Conservation (phyloP, 768 basidiomycete genomes). For the Pseudohyphozyma bogoriensis region DNA sequence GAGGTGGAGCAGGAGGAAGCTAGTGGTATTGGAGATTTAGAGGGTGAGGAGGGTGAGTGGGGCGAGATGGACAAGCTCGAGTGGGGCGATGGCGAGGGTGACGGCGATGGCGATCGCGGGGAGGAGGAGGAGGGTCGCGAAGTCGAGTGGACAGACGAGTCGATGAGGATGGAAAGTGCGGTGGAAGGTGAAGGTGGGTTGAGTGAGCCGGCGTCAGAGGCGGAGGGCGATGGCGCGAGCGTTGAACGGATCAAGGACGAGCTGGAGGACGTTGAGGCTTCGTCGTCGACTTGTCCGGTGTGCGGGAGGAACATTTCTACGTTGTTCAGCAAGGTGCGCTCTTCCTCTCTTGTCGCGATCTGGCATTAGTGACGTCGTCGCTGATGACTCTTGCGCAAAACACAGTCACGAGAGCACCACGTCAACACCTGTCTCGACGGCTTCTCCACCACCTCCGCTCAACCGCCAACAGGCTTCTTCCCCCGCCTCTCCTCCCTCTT, state of each 20-base stretch:
- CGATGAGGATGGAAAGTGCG: background rate
- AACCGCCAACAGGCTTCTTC: background rate
- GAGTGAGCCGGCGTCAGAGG: background rate
- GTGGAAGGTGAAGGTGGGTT: background rate
- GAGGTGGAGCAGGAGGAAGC: too few relatives aligned
- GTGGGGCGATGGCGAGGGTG: background rate
- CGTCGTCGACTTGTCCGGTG: background rate
- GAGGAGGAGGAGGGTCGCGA: background rate
- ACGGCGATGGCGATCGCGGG: background rate
- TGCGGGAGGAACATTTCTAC: background rate
- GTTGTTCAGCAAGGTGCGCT: background rate
- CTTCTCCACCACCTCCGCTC: background rate
- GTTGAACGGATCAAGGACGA: slow-evolving; percentile 1
- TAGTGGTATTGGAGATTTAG: too few relatives aligned
- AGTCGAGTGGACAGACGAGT: background rate
- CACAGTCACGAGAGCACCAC: background rate
- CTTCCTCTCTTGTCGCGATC: background rate
- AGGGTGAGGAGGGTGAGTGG: too few relatives aligned
- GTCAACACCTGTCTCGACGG: slow-evolving; percentile 4
- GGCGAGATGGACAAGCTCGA: background rate
- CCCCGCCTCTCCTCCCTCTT: slow-evolving; percentile 17
- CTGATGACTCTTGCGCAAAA: background rate
- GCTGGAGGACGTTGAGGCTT: background rate
- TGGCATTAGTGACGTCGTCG: background rate
- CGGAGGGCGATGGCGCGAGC: background rate